Evolutionary conservation across 139 green algal genomes (phyloP), one percentile per base, ranked within the genome.

Genomic region (Chlamydomonas sphaeroides): DNA sequence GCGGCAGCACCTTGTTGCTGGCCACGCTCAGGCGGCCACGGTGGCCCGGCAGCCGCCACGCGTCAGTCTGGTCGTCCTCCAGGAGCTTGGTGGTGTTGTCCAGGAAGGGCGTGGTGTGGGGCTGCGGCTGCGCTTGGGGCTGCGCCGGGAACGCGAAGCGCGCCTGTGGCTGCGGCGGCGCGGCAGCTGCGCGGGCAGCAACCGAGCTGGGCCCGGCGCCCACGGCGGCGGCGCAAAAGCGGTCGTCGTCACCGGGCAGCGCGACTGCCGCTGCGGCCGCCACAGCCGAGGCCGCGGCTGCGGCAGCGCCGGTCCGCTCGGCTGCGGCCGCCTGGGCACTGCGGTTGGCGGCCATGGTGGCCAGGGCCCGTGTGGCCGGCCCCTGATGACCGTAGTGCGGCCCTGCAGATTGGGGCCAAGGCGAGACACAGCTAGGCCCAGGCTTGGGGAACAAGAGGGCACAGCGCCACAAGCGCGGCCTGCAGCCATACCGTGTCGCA

Each of bases 61-160:
- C 63, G 5, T 78, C 63, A 10, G 53, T 75, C 26, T 74, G 74
- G 17, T 84, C 66, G n/a, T 78, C 75, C 42, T 78, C 59, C 33
- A 88, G 69, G 62, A 89, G 57, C 33, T 85, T 74, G 6, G 81
- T 94, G 65, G 87, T 93, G 68, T 68, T 87, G 42, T 69, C 63
- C 42, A 72, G 32, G 42, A 82, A 63, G 5, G 75, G 62, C 2
- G 59, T 82, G 38, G 38, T 71, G 51, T 77, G 62, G 26, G 41
- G 63, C 42, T 75, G 41, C 6, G 20, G 49, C 6, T 3, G 45
- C 10, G 14, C 45, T 21, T 14, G 45, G 45, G 25, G 30, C 65
- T 63, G 26, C 32, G 36, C 18, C 53, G 18, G 45, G 33, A 68
- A 35, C 66, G 51, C 49, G 25, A 62, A 25, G 23, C n/a, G 56